Conservation (phyloP, 768 basidiomycete genomes). For the Trametes cingulata region DNA sequence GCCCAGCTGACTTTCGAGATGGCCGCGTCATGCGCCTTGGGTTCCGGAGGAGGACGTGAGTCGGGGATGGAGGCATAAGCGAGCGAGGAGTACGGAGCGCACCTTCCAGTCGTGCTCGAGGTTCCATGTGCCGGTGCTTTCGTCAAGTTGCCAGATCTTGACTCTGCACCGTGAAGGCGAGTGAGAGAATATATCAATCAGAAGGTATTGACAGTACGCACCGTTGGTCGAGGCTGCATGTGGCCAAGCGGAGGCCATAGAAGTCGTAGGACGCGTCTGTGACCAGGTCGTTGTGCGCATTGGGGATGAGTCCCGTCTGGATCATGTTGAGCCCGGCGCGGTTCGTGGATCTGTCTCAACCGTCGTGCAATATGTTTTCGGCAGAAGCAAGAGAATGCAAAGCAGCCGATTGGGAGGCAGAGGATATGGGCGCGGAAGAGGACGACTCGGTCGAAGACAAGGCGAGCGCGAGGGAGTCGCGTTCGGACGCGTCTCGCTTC, state of each 20-base stretch:
- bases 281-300: slow-evolving; percentile 77
- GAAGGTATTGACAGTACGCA: too few species aligned
- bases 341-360: too few species aligned
- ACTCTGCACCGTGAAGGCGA: too few species aligned
- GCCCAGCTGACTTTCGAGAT: slow-evolving; percentile 86
- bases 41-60: background rate
- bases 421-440: background rate
- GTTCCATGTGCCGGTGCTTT: slow-evolving; percentile 70
- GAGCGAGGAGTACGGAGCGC: slow-evolving; percentile 19
- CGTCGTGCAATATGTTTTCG: too few species aligned
- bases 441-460: background rate
- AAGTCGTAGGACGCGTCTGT: slow-evolving; percentile 90
- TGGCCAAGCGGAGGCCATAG: slow-evolving; percentile 81
- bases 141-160: slow-evolving; percentile 83
- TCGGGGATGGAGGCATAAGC: background rate
- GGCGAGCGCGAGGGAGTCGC: background rate
- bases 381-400: background rate
- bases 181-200: too few species aligned
- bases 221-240: slow-evolving; percentile 83
- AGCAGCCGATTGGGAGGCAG: background rate
- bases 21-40: slow-evolving; percentile 92
- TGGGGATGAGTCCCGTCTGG: slow-evolving; percentile 77
- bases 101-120: slow-evolving; percentile 93
- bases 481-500: background rate
- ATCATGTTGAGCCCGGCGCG: slow-evolving; percentile 49